Base-by-base conservation (phyloP, 169 alveolate species). In the Sarcocystis neurona region DNA sequence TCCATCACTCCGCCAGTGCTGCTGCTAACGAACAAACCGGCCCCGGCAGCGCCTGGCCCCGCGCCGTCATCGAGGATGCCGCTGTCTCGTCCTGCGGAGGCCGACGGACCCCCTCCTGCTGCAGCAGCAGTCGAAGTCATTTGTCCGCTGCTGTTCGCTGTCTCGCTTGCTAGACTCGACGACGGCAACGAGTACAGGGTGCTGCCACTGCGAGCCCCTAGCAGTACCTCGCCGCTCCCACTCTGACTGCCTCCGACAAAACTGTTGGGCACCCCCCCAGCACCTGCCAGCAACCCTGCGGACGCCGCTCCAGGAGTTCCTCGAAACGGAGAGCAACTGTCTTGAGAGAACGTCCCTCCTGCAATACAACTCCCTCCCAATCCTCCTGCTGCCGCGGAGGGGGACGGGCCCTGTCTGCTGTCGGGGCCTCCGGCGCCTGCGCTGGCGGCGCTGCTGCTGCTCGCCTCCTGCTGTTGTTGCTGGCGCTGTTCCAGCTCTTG, bases 1-100 rank as follows among this genome's bases (percentile, higher is more conserved):
- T 84, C 93, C 89, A 90, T 46, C 72, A 77, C 50, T n/a, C 89
- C 87, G 46, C 90, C 90, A 56, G 85, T 72, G 56, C 84, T 23
- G 30, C 23, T 23, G 66, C 66, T 53, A 15, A 53, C 12, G 23
- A 23, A 53, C 66, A 23, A 23, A 12, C 30, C 12, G 23, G 66
- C 12, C 30, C 66, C 66, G 12, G 30, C 66, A 12, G 30, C 66
- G 23, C 66, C 66, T 23, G 66, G 12, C 66, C n/a, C n/a, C n/a
- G n/a, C n/a, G n/a, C n/a, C n/a, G n/a, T n/a, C n/a, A n/a, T n/a
- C n/a, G n/a, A n/a, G n/a, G n/a, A n/a, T n/a, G n/a, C n/a, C n/a
- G n/a, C n/a, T n/a, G n/a, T n/a, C n/a, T n/a, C n/a, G n/a, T n/a
- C n/a, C n/a, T n/a, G n/a, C n/a, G n/a, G n/a, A n/a, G n/a, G n/a